Base-by-base conservation (phyloP, 805 yeast species). In the Trichomonascus vanleenenianus region DNA sequence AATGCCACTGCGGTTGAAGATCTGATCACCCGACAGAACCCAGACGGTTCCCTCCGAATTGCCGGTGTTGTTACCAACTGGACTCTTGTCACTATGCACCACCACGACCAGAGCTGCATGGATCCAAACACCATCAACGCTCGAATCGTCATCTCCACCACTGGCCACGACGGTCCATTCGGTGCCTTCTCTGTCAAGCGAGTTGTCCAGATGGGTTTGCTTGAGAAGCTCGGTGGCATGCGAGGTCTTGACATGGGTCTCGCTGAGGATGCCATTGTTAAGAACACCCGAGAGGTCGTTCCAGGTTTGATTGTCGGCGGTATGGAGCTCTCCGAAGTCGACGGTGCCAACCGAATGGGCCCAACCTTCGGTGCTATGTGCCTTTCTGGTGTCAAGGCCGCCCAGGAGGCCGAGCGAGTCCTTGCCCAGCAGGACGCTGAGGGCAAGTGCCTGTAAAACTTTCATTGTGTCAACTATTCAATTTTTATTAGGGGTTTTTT, bases 361-460 rank as follows among this genome's bases (percentile, higher is more conserved):
- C 89, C 91, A 42, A 82, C 88, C 34, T 83, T 83, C 55, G 88
- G 87, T 49, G 88, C 88, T 40, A 83, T 83, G 89, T 82, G 78
- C 30, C 74, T 81, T 47, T 76, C 84, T 22, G 91, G 91, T 56
- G 81, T 82, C 55, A 81, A 81, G 66, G 88, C 89, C 37, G 89
- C 88, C 19, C 85, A 82, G 33, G 45, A 43, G 30, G 33, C 41
- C 36, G 14, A 32, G 31, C 14, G 19, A 27, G 44, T 30, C 27
- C 37, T 42, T 12, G 44, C 19, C 8, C 7, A 4, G 4, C 27
- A 22, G 27, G 27, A 22, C 8, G 27, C 27, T 8, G 27, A 22
- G 27, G 27, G 7, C 4, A 22, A 22, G 27, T 22, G 27, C 27
- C 27, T 5, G 27, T 22, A 22, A 22, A n/a, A n/a, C n/a, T n/a